Conservation (phyloP, 73 alveolate species). For the Tetrahymena thermophila region DNA sequence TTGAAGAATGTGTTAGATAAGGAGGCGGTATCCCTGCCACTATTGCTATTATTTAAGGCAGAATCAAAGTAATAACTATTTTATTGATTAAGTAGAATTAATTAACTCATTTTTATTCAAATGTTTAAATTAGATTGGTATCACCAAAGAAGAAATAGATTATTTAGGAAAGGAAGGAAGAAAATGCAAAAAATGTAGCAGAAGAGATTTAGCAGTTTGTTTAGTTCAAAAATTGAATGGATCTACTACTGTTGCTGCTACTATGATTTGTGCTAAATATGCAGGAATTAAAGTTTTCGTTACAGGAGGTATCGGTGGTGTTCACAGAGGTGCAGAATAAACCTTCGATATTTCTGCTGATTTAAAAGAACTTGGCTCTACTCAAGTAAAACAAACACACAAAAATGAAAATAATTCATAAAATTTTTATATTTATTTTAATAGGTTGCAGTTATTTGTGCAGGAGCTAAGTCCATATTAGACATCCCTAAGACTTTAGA, state of each 20-base stretch:
- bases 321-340: conserved; percentile 84
- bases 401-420: background rate
- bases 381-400: conserved; percentile 43
- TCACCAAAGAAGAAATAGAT: conserved; percentile 68
- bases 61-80: conserved; percentile 34
- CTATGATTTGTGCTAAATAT: conserved; percentile 75
- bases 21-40: conserved; percentile 93
- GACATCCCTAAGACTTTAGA: conserved; percentile 75
- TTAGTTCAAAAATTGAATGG: conserved; percentile 79
- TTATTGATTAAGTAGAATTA: background rate
- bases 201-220: conserved; percentile 80
- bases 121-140: conserved; percentile 44
- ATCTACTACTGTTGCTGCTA: conserved; percentile 91
- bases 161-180: conserved; percentile 66
- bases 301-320: conserved; percentile 97
- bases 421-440: background rate
- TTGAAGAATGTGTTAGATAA: conserved; percentile 65
- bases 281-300: conserved; percentile 89
- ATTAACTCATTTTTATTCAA: background rate
- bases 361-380: conserved; percentile 70
- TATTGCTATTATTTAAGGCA: conserved; percentile 73
- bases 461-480: conserved; percentile 73
- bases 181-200: conserved; percentile 73
- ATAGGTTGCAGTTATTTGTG: conserved; percentile 71
- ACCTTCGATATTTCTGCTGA: conserved; percentile 90